Conservation (phyloP, 1,284 basidiomycete species). For the Leccinum griseonigrum region DNA sequence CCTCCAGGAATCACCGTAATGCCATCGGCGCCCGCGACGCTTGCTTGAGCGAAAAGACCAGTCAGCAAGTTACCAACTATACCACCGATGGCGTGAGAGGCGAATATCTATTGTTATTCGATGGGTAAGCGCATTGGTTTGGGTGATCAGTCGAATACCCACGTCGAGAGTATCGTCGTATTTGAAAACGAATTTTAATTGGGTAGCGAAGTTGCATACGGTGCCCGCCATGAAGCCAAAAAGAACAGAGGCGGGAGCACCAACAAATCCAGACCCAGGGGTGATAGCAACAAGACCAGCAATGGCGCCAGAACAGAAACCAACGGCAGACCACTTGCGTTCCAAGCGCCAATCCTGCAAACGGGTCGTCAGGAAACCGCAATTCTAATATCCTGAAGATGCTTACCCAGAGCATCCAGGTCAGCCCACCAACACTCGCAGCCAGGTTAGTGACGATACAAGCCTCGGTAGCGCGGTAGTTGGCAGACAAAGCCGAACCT, state of each 20-base stretch:
- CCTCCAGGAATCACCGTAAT: slow-evolving; percentile 74
- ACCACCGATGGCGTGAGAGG: slow-evolving; percentile 87
- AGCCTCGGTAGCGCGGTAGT: slow-evolving; percentile 85
- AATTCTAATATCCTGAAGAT: not conserved
- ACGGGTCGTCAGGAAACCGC: not conserved
- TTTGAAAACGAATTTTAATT: slow-evolving; percentile 79
- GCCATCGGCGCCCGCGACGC: slow-evolving; percentile 85
- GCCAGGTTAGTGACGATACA: slow-evolving; percentile 93
- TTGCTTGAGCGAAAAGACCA: slow-evolving; percentile 84
- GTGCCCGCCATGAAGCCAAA: slow-evolving; percentile 87
- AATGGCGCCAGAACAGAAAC: slow-evolving; percentile 95
- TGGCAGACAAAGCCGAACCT: slow-evolving; percentile 80
- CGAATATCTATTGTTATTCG: slow-evolving; percentile 64
- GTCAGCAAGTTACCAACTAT: slow-evolving; percentile 86
- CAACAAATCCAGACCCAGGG: slow-evolving; percentile 88
- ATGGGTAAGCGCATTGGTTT: slow-evolving; percentile 1
- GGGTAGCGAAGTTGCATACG: slow-evolving; percentile 91
- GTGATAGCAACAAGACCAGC: slow-evolving; percentile 90
- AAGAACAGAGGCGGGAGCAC: slow-evolving; percentile 77
- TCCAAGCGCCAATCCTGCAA: slow-evolving; percentile 85
- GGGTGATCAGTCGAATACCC: not conserved
- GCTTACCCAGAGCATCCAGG: slow-evolving; percentile 87
- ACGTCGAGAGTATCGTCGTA: slow-evolving; percentile 85
- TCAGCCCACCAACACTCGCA: slow-evolving; percentile 82
- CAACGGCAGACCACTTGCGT: slow-evolving; percentile 90